Conservation (phyloP, 371 early-diverging fungal species). For the Syncephalastrum racemosum region DNA sequence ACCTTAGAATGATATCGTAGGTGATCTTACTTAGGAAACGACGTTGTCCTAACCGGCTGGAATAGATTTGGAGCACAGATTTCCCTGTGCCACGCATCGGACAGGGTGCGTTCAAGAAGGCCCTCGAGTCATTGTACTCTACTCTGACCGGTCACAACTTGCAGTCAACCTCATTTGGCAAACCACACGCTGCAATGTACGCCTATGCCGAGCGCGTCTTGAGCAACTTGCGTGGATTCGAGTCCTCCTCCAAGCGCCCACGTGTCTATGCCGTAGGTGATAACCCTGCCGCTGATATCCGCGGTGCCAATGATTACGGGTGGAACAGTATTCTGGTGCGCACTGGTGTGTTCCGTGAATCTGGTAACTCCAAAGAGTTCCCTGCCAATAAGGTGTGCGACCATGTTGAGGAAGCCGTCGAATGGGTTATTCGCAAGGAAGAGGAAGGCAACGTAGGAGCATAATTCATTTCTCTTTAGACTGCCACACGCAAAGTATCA, state of each 20-base stretch:
- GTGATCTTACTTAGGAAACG: not conserved
- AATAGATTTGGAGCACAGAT: constrained; percentile 83
- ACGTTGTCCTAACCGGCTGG: not conserved
- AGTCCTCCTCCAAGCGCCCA: constrained; percentile 9
- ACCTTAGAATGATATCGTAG: constrained; percentile 44
- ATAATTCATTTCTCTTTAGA: not conserved
- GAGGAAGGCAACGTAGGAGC: not conserved
- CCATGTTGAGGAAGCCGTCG: constrained; percentile 79
- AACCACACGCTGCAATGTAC: constrained; percentile 78
- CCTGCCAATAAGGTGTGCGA: constrained; percentile 63
- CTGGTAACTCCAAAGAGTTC: constrained; percentile 52
- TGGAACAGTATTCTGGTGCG: constrained; percentile 81
- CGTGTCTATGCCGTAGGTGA: constrained; percentile 72
- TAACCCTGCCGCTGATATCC: constrained; percentile 76
- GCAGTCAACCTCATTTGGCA: constrained; percentile 78
- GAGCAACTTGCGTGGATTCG: constrained; percentile 2
- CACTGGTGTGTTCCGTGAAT: constrained; percentile 77
- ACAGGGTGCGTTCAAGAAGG: constrained; percentile 78
- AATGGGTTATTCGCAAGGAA: constrained; percentile 48
- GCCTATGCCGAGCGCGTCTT: constrained; percentile 63
- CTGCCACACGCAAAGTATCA: too few relatives aligned
- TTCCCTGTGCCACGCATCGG: constrained; percentile 75
- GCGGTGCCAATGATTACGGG: constrained; percentile 80
- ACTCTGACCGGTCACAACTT: constrained; percentile 40
- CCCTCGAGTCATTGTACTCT: constrained; percentile 58